These are phyloP conservation scores for Apiotrichum mycotoxinovorans DNA, from an alignment of 1,284 basidiomycete genomes.

Conservation along the genomic window DNA sequence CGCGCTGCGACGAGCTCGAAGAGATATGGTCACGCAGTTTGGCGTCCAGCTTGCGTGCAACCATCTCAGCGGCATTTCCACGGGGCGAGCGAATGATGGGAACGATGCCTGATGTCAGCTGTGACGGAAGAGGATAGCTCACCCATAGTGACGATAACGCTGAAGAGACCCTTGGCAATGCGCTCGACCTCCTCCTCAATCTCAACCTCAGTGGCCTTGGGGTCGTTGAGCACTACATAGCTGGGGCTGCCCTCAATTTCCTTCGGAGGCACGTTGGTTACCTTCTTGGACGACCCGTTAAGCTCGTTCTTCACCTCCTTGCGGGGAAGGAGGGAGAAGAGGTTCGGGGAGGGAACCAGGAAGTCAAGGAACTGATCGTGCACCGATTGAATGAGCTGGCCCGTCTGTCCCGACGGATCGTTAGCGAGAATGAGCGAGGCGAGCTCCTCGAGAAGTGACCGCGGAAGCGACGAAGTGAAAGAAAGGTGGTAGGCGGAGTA, in stretches of 20 bases:
- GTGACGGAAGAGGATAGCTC: constrained; percentile 24
- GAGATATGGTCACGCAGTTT: constrained; percentile 88
- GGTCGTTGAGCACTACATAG: constrained; percentile 90
- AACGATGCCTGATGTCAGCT: constrained; percentile 65
- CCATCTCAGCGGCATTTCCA: constrained; percentile 98
- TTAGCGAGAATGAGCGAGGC: constrained; percentile 82
- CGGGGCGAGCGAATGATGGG: constrained; percentile 92
- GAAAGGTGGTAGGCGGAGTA: constrained; percentile 95
- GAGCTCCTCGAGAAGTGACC: constrained; percentile 87
- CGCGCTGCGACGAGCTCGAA: constrained; percentile 60
- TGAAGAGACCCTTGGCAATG: constrained; percentile 85
- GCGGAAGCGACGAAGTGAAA: constrained; percentile 86
- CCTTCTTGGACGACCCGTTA: constrained; percentile 26
- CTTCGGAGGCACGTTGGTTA: constrained; percentile 27
- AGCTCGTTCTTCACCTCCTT: constrained; percentile 34
- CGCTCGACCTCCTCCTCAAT: constrained; percentile 93
- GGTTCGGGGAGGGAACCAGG: constrained; percentile 86
- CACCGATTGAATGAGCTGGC: constrained; percentile 72
- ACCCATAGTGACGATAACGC: constrained; percentile 89
- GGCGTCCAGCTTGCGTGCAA: constrained; percentile 88
- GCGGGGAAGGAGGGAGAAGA: constrained; percentile 81
- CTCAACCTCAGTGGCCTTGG: constrained; percentile 79
- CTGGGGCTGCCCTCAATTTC: constrained; percentile 51
- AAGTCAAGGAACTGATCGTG: constrained; percentile 97
- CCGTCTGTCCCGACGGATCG: constrained; percentile 60